These are phyloP conservation scores for Hibiscus syriacus DNA, from an alignment of 345 rosid species.

Conservation along the genomic window DNA sequence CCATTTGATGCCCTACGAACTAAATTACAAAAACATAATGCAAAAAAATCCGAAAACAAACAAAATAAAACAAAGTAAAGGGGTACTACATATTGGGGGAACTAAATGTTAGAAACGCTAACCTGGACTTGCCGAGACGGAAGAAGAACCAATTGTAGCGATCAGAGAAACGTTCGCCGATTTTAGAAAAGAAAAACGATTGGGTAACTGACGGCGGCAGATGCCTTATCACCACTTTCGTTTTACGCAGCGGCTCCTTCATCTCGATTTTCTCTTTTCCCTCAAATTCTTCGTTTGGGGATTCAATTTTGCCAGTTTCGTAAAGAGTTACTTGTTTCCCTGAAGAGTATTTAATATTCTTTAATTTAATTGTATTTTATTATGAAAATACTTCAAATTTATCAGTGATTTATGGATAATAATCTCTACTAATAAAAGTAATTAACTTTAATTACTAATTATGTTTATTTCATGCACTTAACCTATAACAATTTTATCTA, in stretches of 20 bases:
- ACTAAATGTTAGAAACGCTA: neutral
- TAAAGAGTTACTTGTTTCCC: neutral
- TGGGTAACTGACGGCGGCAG: slow-evolving; percentile 65
- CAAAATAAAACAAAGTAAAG: neutral
- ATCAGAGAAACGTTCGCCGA: slow-evolving; percentile 44
- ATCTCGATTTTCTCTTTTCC: neutral
- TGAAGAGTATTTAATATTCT: too few relatives aligned
- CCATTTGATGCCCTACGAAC: neutral
- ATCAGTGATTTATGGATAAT: too few relatives aligned
- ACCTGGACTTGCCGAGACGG: slow-evolving; percentile 55
- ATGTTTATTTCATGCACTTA: too few relatives aligned
- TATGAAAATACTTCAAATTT: too few relatives aligned
- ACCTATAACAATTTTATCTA: too few relatives aligned
- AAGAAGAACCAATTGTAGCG: slow-evolving; percentile 54
- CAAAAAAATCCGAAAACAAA: neutral
- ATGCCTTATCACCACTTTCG: slow-evolving; percentile 65
- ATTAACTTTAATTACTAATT: too few relatives aligned
- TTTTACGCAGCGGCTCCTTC: slow-evolving; percentile 43
- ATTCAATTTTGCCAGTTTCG: neutral
- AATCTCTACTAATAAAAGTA: too few relatives aligned
- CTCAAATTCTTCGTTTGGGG: neutral
- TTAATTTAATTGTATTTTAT: too few relatives aligned
- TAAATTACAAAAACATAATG: neutral
- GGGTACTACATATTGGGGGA: neutral
- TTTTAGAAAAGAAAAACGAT: slow-evolving; percentile 47